Percentiles rank a stretch among this genome's conserved stretches.
These are phyloP conservation scores for Astrephomene gubernaculifera DNA, from an alignment of 139 green algal species.

Conservation along the genomic window DNA sequence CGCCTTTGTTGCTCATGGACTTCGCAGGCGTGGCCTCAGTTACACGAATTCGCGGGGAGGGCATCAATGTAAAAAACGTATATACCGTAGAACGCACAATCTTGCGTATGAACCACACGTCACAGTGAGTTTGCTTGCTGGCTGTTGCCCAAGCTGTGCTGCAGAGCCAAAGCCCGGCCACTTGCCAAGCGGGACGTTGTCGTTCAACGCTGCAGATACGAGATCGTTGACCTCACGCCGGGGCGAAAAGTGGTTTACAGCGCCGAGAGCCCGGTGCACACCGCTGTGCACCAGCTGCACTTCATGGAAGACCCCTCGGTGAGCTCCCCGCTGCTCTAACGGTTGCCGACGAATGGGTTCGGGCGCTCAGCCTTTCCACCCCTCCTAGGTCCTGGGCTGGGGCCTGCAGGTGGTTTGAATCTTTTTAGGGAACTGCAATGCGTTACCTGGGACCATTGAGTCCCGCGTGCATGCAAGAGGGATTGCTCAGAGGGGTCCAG, in stretches of 20 bases:
- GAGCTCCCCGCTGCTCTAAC: no score
- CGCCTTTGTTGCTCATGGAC: no score
- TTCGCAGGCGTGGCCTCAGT: constrained; percentile 8
- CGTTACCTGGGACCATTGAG: no score
- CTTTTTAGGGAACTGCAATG: no score
- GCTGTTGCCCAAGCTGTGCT: constrained; percentile 23
- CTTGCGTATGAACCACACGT: constrained; percentile 21
- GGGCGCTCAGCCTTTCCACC: no score
- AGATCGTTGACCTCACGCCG: constrained; percentile 12
- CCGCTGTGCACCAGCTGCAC: constrained; percentile 18
- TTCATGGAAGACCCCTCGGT: constrained; percentile 41
- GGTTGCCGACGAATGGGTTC: no score
- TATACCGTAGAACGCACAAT: constrained; percentile 34
- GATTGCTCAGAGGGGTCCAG: no score
- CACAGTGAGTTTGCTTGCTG: constrained; percentile 16
- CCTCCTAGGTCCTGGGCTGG: no score
- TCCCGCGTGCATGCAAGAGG: no score
- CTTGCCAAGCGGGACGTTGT: no score
- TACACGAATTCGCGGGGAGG: background rate
- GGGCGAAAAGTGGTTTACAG: constrained; percentile 33
- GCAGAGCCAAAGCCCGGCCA: no score
- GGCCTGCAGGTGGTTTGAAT: no score
- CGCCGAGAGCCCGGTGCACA: constrained; percentile 1
- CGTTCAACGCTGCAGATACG: constrained; percentile 39
- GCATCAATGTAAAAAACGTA: constrained; percentile 14